Conservation (phyloP, 768 basidiomycete species). For the Calocera cornea region DNA sequence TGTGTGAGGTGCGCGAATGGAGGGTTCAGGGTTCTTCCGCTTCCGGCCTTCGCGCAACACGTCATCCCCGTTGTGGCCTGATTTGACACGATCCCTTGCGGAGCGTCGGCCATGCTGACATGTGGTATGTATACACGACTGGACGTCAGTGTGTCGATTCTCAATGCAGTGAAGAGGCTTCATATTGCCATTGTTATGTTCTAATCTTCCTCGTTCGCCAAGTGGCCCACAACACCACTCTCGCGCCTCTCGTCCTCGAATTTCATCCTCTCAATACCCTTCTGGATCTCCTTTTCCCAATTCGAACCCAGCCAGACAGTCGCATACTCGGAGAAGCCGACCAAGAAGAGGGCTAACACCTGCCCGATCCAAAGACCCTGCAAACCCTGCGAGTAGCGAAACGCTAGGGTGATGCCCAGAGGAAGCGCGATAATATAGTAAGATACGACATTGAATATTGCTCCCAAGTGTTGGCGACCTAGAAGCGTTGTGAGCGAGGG, state of each 20-base stretch:
- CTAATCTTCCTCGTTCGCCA: not conserved
- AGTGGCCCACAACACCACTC: not conserved
- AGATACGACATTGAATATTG: constrained; percentile 56
- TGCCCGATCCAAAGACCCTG: constrained; percentile 51
- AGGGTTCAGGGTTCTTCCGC: not conserved
- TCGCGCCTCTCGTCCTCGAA: not conserved
- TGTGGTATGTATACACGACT: too few relatives aligned
- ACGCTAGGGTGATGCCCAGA: constrained; percentile 39
- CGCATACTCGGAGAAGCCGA: constrained; percentile 53
- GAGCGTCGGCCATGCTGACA: too few relatives aligned
- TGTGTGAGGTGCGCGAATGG: not conserved
- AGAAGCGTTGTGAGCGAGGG: constrained; percentile 8
- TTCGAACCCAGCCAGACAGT: constrained; percentile 43
- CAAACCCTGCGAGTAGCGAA: constrained; percentile 29
- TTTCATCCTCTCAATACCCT: constrained; percentile 14
- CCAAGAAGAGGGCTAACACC: constrained; percentile 55
- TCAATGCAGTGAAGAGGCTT: too few relatives aligned
- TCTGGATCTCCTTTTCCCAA: constrained; percentile 35
- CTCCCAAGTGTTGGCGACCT: constrained; percentile 56
- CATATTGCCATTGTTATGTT: not conserved
- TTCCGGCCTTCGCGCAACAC: too few relatives aligned
- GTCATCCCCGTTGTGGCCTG: too few relatives aligned
- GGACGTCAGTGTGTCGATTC: too few relatives aligned
- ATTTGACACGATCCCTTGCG: too few relatives aligned
- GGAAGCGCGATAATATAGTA: constrained; percentile 44